Conservation (phyloP, 2,329 filamentous ascomycete genomes). For the Paecilomyces dactylethromorphus region DNA sequence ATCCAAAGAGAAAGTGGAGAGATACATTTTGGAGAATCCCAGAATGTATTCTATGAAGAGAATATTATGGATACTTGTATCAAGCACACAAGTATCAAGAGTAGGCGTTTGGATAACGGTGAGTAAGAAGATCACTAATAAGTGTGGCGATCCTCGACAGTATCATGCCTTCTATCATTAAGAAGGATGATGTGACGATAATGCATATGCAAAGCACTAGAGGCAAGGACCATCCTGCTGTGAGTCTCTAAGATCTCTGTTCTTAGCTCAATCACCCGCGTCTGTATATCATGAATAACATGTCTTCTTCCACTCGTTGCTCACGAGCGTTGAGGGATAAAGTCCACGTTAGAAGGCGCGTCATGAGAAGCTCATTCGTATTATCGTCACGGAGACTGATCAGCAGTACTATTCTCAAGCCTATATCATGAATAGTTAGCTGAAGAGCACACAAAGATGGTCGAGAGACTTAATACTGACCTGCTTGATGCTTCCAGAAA, state of each 20-base stretch:
- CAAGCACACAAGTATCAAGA: neutral
- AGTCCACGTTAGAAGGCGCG: slow-evolving; percentile 22
- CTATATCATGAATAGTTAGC: neutral
- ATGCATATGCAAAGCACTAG: neutral
- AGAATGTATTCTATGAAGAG: neutral
- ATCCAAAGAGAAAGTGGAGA: neutral
- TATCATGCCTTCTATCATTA: neutral
- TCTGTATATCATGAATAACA: slow-evolving; percentile 6
- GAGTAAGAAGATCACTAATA: neutral
- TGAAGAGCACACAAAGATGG: neutral
- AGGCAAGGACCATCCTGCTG: neutral
- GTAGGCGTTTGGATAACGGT: too few species aligned
- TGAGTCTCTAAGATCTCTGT: slow-evolving; percentile 43
- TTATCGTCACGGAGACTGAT: slow-evolving; percentile 35
- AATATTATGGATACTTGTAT: neutral
- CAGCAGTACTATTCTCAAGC: slow-evolving; percentile 6
- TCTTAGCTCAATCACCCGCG: slow-evolving; percentile 38
- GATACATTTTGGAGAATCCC: neutral
- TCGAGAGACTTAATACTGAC: neutral
- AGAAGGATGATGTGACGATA: neutral
- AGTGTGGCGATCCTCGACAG: neutral
- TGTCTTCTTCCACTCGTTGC: slow-evolving; percentile 32
- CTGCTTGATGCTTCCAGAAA: neutral
- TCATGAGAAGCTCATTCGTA: slow-evolving; percentile 33
- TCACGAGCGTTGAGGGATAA: slow-evolving; percentile 24